These are phyloP conservation scores for Heteromeles arbutifolia DNA, from an alignment of 306 rosid species.

Conservation along the genomic window DNA sequence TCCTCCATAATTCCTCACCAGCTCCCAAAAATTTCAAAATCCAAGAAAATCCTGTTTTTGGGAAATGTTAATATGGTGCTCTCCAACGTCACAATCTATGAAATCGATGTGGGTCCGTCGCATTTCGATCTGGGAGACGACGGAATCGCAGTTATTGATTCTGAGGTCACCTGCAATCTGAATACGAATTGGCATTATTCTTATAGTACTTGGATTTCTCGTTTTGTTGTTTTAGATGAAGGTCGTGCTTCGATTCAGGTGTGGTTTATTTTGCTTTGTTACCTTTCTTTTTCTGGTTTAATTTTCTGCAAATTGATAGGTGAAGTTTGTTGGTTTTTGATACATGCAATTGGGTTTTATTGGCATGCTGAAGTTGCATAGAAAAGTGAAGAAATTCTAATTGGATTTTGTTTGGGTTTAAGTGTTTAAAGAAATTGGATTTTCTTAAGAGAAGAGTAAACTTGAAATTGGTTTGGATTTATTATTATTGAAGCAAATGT, in stretches of 20 bases:
- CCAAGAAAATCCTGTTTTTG: slow-evolving; percentile 51
- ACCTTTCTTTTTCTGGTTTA: not conserved
- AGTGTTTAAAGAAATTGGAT: no score
- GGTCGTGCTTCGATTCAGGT: slow-evolving; percentile 79
- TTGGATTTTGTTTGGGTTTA: no score
- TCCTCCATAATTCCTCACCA: slow-evolving; percentile 40
- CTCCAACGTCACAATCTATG: slow-evolving; percentile 54
- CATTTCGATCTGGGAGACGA: slow-evolving; percentile 45
- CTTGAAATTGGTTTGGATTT: no score
- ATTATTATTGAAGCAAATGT: no score
- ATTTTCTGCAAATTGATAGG: not conserved
- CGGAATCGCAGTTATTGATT: slow-evolving; percentile 54
- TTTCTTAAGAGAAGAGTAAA: no score
- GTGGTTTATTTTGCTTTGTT: not conserved
- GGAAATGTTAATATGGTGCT: slow-evolving; percentile 53
- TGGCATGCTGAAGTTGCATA: no score
- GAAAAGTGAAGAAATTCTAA: no score
- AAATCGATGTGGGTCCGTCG: slow-evolving; percentile 56
- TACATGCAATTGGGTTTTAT: not conserved
- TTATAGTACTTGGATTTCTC: slow-evolving; percentile 62
- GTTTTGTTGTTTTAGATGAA: slow-evolving; percentile 52
- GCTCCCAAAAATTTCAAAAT: slow-evolving; percentile 47
- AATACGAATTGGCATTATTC: slow-evolving; percentile 76
- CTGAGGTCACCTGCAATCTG: slow-evolving; percentile 63
- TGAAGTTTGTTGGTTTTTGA: not conserved